Conservation (phyloP, 1,284 basidiomycete species). For the Leucocoprinus gongylophorus region DNA sequence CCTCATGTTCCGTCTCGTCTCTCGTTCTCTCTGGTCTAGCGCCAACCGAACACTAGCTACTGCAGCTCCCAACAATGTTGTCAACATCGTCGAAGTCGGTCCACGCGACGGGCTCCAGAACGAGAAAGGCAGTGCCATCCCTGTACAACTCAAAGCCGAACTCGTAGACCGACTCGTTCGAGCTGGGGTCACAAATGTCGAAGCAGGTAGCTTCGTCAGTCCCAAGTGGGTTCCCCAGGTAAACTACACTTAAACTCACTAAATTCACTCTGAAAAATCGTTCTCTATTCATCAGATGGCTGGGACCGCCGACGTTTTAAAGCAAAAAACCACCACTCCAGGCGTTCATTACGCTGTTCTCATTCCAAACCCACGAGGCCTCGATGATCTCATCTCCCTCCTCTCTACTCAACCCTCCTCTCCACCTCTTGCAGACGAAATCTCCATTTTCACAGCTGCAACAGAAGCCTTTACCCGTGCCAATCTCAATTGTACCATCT, state of each 20-base stretch:
- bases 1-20: conserved; percentile 5
- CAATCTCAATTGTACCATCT: conserved; percentile 77
- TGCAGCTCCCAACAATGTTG: conserved; percentile 28
- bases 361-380: conserved; percentile 77
- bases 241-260: conserved; percentile 20
- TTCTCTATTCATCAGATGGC: conserved; percentile 58
- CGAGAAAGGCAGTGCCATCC: conserved; percentile 63
- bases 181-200: conserved; percentile 71
- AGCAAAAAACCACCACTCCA: conserved; percentile 44
- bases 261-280: neutral
- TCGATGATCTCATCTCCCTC: conserved; percentile 58
- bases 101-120: conserved; percentile 94
- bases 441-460: conserved; percentile 86
- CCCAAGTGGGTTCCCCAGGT: conserved; percentile 93
- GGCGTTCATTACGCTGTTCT: conserved; percentile 76
- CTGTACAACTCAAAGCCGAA: conserved; percentile 72
- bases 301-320: conserved; percentile 70
- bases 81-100: conserved; percentile 86
- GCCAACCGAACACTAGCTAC: conserved; percentile 6
- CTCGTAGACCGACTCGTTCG: conserved; percentile 70
- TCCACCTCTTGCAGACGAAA: conserved; percentile 66
- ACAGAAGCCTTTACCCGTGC: conserved; percentile 83
- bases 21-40: neutral
- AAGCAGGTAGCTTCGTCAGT: conserved; percentile 90
- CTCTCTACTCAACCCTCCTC: conserved; percentile 33